phyloP scores from a whole-genome alignment of 2,329 filamentous ascomycete genomes.

The Aspergillus fijiensis region DNA sequence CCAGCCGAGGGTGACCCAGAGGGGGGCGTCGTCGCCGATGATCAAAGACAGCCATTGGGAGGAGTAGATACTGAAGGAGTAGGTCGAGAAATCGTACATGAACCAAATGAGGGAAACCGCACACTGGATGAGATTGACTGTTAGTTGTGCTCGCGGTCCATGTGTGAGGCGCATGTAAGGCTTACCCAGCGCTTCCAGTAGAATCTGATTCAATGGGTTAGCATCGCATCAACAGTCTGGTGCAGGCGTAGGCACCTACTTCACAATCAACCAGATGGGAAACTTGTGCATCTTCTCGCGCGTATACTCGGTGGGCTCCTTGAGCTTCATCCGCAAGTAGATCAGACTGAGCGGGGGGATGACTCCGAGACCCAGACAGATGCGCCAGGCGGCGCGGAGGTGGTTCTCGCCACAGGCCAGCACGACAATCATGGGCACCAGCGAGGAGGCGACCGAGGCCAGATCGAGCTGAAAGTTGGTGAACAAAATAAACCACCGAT shows the following conservation, averaged over 20 bases:
- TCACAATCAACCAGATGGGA: slow-evolving; percentile 50
- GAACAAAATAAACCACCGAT: slow-evolving; percentile 87
- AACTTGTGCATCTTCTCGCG: slow-evolving; percentile 66
- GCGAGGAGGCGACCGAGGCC: slow-evolving; percentile 76
- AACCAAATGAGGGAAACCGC: slow-evolving; percentile 79
- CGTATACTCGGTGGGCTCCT: slow-evolving; percentile 76
- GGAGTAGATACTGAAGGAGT: slow-evolving; percentile 84
- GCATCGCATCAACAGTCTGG: neutral
- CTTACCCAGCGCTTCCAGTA: slow-evolving; percentile 69
- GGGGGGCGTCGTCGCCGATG: slow-evolving; percentile 57
- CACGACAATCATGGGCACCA: slow-evolving; percentile 70
- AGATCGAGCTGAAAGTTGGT: slow-evolving; percentile 85
- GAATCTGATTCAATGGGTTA: slow-evolving; percentile 46
- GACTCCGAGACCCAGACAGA: slow-evolving; percentile 73
- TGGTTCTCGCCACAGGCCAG: slow-evolving; percentile 61
- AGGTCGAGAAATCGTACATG: slow-evolving; percentile 80
- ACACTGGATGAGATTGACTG: slow-evolving; percentile 27
- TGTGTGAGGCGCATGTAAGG: neutral
- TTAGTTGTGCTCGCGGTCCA: neutral
- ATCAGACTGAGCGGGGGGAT: slow-evolving; percentile 73
- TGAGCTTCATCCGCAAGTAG: slow-evolving; percentile 67
- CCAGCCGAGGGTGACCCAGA: slow-evolving; percentile 84
- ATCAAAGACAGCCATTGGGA: slow-evolving; percentile 61
- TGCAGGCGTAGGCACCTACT: neutral
- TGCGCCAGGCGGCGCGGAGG: slow-evolving; percentile 75